Evolutionary conservation across 805 yeast genomes (phyloP), one percentile per base, ranked within the genome.

Genomic region (Saccharomyces eubayanus): DNA sequence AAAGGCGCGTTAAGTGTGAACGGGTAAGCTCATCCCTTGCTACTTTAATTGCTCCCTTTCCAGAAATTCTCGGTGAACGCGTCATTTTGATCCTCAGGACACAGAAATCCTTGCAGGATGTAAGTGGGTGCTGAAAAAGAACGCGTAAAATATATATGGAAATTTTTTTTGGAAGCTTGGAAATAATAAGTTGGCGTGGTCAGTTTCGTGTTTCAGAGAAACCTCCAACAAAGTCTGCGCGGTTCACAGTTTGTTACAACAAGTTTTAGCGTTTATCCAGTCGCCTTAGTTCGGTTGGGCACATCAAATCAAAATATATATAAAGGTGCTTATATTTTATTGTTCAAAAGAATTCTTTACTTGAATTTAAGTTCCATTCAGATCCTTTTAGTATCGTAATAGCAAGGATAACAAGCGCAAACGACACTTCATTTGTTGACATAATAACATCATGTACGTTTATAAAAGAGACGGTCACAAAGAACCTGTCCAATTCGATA

Each of bases 401-500:
- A 6, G 96, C 64, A 95, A 89, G 53, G 21, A 16, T 8, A 8
- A 36, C 21, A 16, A 16, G 3, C 21, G 6, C 43, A 6, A 36
- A 8, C 24, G 8, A 36, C 43, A 16, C 43, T 36, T 16, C 11
- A 16, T 36, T 36, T 47, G 28, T 28, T 48, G 20, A 31, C 46
- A 28, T 11, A 36, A 16, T 36, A 36, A 16, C 24, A 36, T 6
- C 43, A 88, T 89, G 95, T 87, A 80, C 71, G 96, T 89, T 64
- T 79, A 76, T 68, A 89, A 89, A 71, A 84, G 96, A 82, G 95
- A 89, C 74, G 97, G 97, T 59, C 91, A 85, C 71, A 83, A 84
- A 72, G 97, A 89, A 75, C 92, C 91, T 49, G 96, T 90, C 53
- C 87, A 90, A 69, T 90, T 90, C 72, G 97, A 90, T 72, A 90